Percentiles rank a stretch among this genome's conserved stretches.
These are phyloP conservation scores for Ceratocystis cubensis DNA, from an alignment of 2,329 filamentous ascomycete genomes.

Conservation along the genomic window DNA sequence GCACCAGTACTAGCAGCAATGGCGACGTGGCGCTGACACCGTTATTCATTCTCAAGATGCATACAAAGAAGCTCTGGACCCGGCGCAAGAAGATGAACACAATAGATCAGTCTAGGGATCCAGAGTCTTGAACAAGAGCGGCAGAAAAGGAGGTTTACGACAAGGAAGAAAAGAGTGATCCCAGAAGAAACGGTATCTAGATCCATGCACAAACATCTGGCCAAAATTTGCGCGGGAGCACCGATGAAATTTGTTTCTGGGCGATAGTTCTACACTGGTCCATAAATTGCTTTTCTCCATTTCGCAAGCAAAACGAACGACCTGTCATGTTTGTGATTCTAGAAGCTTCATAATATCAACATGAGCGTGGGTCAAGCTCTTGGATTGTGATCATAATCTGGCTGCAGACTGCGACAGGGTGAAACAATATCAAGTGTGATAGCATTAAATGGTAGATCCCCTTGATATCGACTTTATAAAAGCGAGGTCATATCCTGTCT, in stretches of 20 bases:
- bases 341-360: background rate
- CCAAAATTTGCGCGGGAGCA: background rate
- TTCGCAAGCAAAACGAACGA: background rate
- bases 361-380: background rate
- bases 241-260: background rate
- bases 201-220: background rate
- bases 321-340: background rate
- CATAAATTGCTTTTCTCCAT: background rate
- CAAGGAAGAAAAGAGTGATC: background rate
- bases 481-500: background rate
- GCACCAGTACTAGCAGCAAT: background rate
- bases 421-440: background rate
- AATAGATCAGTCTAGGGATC: background rate
- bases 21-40: background rate
- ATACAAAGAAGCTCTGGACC: background rate
- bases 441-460: background rate
- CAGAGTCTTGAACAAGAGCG: background rate
- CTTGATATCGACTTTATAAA: background rate
- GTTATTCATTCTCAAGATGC: background rate
- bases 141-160: background rate
- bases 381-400: background rate
- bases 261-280: background rate
- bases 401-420: background rate
- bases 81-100: background rate
- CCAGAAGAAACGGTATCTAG: background rate